Conservation (phyloP, 1,139 yeast genomes). For the Yamadazyma buinensis region DNA sequence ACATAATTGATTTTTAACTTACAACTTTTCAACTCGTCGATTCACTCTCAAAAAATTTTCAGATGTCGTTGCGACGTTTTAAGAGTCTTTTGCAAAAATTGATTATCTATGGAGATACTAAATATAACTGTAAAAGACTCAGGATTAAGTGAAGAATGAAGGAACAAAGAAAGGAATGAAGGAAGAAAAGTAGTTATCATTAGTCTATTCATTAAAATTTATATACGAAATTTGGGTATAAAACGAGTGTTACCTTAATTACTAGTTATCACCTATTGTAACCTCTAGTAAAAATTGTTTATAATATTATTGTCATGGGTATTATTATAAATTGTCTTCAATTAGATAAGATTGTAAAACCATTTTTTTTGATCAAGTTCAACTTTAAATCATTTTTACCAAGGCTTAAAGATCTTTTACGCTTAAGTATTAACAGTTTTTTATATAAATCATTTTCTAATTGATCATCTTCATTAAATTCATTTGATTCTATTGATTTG, state of each 20-base stretch:
- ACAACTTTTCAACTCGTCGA: slow-evolving; percentile 8
- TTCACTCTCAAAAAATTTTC: slow-evolving; percentile 3
- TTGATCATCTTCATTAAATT: slow-evolving; percentile 27
- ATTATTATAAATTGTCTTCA: too few species aligned
- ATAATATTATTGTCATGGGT: too few species aligned
- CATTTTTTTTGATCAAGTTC: slow-evolving; percentile 31
- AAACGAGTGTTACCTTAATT: background rate
- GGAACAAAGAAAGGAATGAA: too few species aligned
- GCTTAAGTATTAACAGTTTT: slow-evolving; percentile 20
- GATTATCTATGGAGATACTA: too few species aligned
- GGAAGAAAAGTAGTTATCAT: too few species aligned
- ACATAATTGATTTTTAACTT: slow-evolving; percentile 20
- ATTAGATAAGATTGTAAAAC: slow-evolving; percentile 12
- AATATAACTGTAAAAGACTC: too few species aligned
- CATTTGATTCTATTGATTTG: slow-evolving; percentile 16
- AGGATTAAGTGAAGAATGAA: too few species aligned
- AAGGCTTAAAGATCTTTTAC: slow-evolving; percentile 36
- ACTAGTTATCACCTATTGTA: too few species aligned
- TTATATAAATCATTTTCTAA: slow-evolving; percentile 21
- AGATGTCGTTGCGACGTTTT: background rate
- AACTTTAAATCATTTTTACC: slow-evolving; percentile 38
- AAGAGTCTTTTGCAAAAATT: too few species aligned
- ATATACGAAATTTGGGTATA: background rate
- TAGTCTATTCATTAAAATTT: too few species aligned
- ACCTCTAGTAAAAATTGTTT: too few species aligned